Evolutionary conservation across 768 basidiomycete genomes (phyloP).

Genomic region (Trametopsis cervina): DNA sequence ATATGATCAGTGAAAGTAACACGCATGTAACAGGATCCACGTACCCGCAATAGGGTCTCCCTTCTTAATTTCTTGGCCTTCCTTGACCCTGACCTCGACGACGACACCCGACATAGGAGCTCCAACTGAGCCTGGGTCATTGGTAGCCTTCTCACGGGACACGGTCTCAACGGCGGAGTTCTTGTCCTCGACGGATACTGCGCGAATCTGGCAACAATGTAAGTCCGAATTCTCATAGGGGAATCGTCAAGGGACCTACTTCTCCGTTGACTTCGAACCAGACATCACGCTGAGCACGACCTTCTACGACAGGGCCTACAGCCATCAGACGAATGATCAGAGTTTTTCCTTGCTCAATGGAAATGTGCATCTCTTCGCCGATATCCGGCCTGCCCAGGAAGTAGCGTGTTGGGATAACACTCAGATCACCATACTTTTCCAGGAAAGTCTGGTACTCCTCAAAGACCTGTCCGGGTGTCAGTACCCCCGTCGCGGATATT

Average conservation of each 20-base stretch:
- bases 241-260: conserved; percentile 49
- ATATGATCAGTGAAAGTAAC: conserved; percentile 4
- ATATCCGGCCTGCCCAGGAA: conserved; percentile 90
- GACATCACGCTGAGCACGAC: conserved; percentile 88
- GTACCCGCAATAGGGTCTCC: conserved; percentile 91
- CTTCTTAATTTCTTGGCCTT: conserved; percentile 96
- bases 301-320: conserved; percentile 87
- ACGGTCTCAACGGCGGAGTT: conserved; percentile 95
- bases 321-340: conserved; percentile 96
- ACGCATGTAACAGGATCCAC: conserved; percentile 25
- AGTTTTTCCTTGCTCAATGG: conserved; percentile 95
- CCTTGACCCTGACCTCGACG: conserved; percentile 96
- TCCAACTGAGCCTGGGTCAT: conserved; percentile 94
- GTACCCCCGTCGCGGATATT: not conserved
- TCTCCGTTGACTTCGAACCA: conserved; percentile 99
- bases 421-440: conserved; percentile 92
- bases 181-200: conserved; percentile 93
- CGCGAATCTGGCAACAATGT: conserved; percentile 62
- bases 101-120: conserved; percentile 98
- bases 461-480: conserved; percentile 57
- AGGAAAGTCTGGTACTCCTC: conserved; percentile 95
- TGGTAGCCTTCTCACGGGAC: conserved; percentile 89
- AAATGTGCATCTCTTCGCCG: conserved; percentile 95
- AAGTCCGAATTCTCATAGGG: no score
- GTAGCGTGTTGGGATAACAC: conserved; percentile 92